These are phyloP conservation scores for Phytophthora pseudosyringae DNA, from an alignment of 352 stramenopile species.

Conservation along the genomic window DNA sequence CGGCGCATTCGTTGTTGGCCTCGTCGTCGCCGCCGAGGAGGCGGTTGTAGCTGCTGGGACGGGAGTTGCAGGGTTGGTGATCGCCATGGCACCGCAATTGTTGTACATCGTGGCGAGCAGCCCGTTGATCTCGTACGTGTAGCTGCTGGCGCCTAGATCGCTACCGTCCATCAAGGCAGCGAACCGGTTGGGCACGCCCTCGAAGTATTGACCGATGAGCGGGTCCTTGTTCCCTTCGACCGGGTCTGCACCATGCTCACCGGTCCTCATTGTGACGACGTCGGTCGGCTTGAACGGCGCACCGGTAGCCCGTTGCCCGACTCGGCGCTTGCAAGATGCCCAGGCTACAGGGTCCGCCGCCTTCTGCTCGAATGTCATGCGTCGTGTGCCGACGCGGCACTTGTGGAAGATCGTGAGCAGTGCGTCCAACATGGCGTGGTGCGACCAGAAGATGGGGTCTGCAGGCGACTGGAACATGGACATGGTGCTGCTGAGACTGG, in stretches of 20 bases:
- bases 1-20: not conserved
- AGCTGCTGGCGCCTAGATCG: constrained; percentile 49
- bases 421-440: constrained; percentile 67
- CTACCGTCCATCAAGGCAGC: constrained; percentile 46
- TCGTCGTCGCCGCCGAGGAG: not conserved
- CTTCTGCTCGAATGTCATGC: constrained; percentile 55
- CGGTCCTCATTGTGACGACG: constrained; percentile 47
- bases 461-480: constrained; percentile 45
- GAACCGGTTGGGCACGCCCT: constrained; percentile 39
- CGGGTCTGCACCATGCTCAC: constrained; percentile 31
- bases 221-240: constrained; percentile 40
- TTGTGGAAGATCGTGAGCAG: constrained; percentile 75
- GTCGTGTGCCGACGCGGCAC: constrained; percentile 51
- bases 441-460: constrained; percentile 75
- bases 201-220: constrained; percentile 50
- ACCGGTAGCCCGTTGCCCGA: constrained; percentile 23
- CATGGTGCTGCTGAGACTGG: constrained; percentile 51
- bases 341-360: constrained; percentile 45
- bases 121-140: constrained; percentile 55
- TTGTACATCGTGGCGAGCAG: constrained; percentile 45
- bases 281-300: constrained; percentile 50
- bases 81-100: constrained; percentile 22
- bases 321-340: constrained; percentile 46
- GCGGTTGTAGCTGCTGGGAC: constrained; percentile 4
- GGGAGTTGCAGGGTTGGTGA: not conserved